Evolutionary conservation across 441 rosid species (phyloP).

Genomic region (Erysimum pusillum): DNA sequence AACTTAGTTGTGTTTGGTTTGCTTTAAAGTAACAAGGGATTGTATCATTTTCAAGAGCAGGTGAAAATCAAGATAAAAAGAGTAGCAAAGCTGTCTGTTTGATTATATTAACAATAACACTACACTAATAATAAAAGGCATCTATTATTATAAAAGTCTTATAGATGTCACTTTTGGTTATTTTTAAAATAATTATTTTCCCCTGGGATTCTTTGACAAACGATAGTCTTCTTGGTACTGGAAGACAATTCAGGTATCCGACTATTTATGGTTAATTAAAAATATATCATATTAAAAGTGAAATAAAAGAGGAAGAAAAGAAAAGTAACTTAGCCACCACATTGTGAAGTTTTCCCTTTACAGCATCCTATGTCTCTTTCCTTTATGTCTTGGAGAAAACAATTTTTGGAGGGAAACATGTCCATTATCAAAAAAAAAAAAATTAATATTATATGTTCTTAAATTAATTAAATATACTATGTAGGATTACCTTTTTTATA

Average conservation of each 20-base stretch:
- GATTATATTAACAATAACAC: conserved; percentile 12
- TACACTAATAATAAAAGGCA: conserved; percentile 31
- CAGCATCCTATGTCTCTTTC: conserved; percentile 74
- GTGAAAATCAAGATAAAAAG: conserved; percentile 51
- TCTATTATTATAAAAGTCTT: conserved; percentile 6
- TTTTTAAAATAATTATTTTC: neutral
- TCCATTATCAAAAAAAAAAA: neutral
- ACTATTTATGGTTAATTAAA: conserved; percentile 31
- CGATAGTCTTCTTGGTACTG: conserved; percentile 56
- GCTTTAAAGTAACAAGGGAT: too few species aligned
- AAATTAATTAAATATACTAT: too few species aligned
- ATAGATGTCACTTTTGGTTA: conserved; percentile 3
- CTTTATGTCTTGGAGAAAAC: conserved; percentile 38
- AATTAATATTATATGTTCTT: too few species aligned
- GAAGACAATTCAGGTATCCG: conserved; percentile 60
- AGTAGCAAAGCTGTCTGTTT: neutral
- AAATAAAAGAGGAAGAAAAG: conserved; percentile 46
- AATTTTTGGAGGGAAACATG: conserved; percentile 23
- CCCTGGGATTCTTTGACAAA: conserved; percentile 73
- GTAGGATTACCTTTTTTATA: too few species aligned
- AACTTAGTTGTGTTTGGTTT: too few species aligned
- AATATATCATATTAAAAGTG: conserved; percentile 37
- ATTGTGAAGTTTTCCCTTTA: conserved; percentile 48
- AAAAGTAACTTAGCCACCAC: conserved; percentile 37
- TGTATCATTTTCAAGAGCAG: conserved; percentile 40